Conservation (phyloP, 1,284 basidiomycete genomes). For the Schizophyllum amplum region DNA sequence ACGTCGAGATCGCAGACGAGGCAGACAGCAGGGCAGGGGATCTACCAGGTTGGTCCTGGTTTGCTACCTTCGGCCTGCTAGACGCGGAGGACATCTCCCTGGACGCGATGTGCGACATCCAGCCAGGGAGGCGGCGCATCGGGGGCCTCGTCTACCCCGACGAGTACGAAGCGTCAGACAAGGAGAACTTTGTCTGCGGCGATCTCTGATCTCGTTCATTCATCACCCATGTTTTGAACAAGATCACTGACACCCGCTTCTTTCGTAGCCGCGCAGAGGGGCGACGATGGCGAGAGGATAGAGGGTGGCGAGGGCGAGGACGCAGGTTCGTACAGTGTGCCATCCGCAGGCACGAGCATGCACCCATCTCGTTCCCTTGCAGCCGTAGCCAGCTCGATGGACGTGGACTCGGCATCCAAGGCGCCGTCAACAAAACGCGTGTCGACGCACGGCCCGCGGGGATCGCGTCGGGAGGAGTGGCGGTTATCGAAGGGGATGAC, state of each 20-base stretch:
- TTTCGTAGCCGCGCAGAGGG: conserved; percentile 21
- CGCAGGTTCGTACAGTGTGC: conserved; percentile 23
- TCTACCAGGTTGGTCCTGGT: conserved; percentile 61
- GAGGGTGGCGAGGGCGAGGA: not conserved
- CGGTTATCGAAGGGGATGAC: conserved; percentile 62
- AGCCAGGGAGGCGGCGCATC: conserved; percentile 3
- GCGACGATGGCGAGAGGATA: not conserved
- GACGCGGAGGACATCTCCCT: conserved; percentile 48
- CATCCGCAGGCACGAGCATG: not conserved
- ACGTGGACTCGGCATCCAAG: conserved; percentile 30
- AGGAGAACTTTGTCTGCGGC: conserved; percentile 9
- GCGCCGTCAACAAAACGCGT: conserved; percentile 31
- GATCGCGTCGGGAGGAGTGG: conserved; percentile 68
- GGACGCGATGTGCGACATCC: conserved; percentile 33
- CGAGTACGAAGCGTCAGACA: conserved; percentile 1
- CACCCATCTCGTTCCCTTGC: conserved; percentile 5
- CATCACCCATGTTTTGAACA: not conserved
- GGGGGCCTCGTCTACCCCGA: not conserved
- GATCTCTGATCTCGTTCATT: conserved; percentile 13
- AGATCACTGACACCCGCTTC: conserved; percentile 22
- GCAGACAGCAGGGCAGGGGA: conserved; percentile 27
- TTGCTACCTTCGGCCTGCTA: conserved; percentile 44
- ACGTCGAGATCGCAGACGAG: conserved; percentile 28
- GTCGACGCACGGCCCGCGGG: conserved; percentile 68
- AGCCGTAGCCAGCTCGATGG: conserved; percentile 41